These are phyloP conservation scores for Camellia sinensis DNA, from an alignment of 148 eudicot species.

Conservation along the genomic window DNA sequence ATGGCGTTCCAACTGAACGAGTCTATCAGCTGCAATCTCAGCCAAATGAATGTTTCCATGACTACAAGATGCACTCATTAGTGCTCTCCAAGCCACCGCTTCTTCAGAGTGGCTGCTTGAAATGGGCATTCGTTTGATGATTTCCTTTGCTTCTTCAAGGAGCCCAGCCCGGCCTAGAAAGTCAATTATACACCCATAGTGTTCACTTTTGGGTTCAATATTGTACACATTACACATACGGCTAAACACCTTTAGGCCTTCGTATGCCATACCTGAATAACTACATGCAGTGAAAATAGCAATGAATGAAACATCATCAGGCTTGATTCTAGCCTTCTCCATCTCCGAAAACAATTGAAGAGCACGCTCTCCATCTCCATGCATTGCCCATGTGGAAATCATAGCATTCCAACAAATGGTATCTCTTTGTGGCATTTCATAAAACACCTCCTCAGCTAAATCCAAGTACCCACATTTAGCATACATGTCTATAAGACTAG, in stretches of 20 bases:
- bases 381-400: constrained; percentile 34
- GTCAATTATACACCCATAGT: constrained; percentile 32
- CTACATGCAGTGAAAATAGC: constrained; percentile 36
- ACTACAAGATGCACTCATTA: constrained; percentile 24
- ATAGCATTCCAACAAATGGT: constrained; percentile 36
- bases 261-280: constrained; percentile 31
- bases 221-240: constrained; percentile 22
- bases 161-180: constrained; percentile 29
- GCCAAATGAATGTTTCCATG: constrained; percentile 17
- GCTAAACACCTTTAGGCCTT: constrained; percentile 31
- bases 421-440: constrained; percentile 32
- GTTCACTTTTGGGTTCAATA: constrained; percentile 33
- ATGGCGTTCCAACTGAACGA: constrained; percentile 28
- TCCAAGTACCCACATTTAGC: constrained; percentile 37
- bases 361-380: constrained; percentile 28
- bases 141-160: constrained; percentile 27
- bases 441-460: constrained; percentile 32
- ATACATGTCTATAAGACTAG: constrained; percentile 38
- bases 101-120: constrained; percentile 16
- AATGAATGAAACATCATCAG: constrained; percentile 33
- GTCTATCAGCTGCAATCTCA: constrained; percentile 23
- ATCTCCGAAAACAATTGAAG: constrained; percentile 27
- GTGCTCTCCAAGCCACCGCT: constrained; percentile 34
- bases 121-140: constrained; percentile 22
- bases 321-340: constrained; percentile 21